Conservation (phyloP, 768 basidiomycete genomes). For the Butyriboletus loyo region DNA sequence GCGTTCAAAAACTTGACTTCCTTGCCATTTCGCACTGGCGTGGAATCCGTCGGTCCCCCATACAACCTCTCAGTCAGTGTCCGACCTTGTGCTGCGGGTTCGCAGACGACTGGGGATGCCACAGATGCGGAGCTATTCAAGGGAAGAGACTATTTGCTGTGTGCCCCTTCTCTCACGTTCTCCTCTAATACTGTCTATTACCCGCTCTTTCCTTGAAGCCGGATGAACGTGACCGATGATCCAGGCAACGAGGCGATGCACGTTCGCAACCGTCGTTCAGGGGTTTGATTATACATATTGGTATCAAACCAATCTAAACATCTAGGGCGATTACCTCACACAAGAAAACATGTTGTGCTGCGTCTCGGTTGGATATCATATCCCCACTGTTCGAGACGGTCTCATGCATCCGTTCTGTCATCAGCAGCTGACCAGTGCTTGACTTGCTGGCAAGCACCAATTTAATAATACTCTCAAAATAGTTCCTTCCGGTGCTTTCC, state of each 20-base stretch:
- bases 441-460: not conserved
- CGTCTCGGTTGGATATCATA: constrained; percentile 15
- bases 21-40: constrained; percentile 26
- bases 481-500: not conserved
- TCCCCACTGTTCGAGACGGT: not conserved
- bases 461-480: not conserved
- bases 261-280: constrained; percentile 29
- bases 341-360: constrained; percentile 38
- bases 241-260: constrained; percentile 35
- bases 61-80: constrained; percentile 41
- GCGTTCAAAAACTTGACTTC: constrained; percentile 17
- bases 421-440: not conserved
- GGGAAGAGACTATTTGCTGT: constrained; percentile 36
- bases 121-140: constrained; percentile 30
- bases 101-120: constrained; percentile 10
- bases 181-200: constrained; percentile 38
- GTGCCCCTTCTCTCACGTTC: constrained; percentile 37
- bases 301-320: constrained; percentile 38
- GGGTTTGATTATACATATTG: constrained; percentile 21
- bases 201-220: constrained; percentile 33
- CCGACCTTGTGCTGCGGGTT: constrained; percentile 25
- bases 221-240: constrained; percentile 34
- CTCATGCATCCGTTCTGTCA: not conserved
- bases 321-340: constrained; percentile 40
- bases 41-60: constrained; percentile 42